Evolutionary conservation across 768 basidiomycete species (phyloP).

Genomic region (Amanita rimosa): DNA sequence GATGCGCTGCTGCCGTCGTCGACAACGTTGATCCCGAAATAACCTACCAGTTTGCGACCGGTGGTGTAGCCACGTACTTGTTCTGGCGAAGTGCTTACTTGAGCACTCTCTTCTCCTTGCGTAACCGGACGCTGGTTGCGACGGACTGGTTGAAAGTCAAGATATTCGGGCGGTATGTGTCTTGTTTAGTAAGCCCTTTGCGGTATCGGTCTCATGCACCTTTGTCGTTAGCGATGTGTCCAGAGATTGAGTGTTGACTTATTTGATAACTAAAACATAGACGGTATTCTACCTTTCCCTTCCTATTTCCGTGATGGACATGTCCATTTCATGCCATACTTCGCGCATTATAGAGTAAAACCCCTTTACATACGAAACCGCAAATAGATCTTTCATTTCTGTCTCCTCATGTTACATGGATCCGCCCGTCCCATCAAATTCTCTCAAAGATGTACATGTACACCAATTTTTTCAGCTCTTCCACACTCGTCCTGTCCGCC

Average conservation of each 20-base stretch:
- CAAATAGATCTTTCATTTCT: no score
- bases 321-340: neutral
- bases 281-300: neutral
- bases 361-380: no score
- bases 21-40: neutral
- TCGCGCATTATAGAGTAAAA: no score
- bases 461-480: slow-evolving; percentile 70
- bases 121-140: slow-evolving; percentile 85
- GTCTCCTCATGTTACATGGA: no score
- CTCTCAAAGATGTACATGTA: slow-evolving; percentile 91
- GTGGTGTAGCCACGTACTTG: slow-evolving; percentile 80
- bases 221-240: no score
- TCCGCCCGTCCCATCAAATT: no score
- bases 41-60: slow-evolving; percentile 75
- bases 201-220: neutral
- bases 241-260: neutral
- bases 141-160: slow-evolving; percentile 90
- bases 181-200: no score
- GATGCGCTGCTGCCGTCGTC: neutral
- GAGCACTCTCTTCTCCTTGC: slow-evolving; percentile 88
- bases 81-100: slow-evolving; percentile 94
- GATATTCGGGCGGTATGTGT: slow-evolving; percentile 71
- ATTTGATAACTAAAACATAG: neutral
- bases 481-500: slow-evolving; percentile 76
- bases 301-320: no score